Evolutionary conservation across 1,284 basidiomycete genomes (phyloP).

Genomic region (Neolentinus lepideus): DNA sequence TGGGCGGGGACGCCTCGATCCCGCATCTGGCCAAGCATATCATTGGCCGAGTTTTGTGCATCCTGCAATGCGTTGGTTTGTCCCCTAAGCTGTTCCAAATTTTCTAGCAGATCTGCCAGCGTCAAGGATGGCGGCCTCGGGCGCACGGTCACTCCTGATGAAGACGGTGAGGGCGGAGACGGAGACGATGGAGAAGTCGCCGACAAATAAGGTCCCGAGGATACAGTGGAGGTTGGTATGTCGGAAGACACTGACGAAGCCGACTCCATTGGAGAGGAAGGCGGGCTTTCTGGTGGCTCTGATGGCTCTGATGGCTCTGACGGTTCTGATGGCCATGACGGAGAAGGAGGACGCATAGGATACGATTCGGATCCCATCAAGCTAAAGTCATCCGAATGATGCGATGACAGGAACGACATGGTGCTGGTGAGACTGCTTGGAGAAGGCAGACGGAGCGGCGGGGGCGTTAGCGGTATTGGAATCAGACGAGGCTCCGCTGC

Average conservation of each 20-base stretch:
- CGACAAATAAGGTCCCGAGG: slow-evolving; percentile 13
- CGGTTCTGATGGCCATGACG: slow-evolving; percentile 3
- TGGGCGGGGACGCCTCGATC: slow-evolving; percentile 13
- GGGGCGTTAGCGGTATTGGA: slow-evolving; percentile 32
- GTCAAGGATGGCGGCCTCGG: slow-evolving; percentile 24
- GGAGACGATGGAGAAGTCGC: slow-evolving; percentile 12
- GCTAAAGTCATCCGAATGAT: slow-evolving; percentile 64
- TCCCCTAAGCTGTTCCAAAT: slow-evolving; percentile 42
- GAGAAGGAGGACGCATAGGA: slow-evolving; percentile 14
- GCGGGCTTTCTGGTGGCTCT: background rate
- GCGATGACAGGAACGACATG: slow-evolving; percentile 62
- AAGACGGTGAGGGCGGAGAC: slow-evolving; percentile 28
- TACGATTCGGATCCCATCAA: slow-evolving; percentile 32
- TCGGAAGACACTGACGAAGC: slow-evolving; percentile 14
- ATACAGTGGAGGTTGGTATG: slow-evolving; percentile 22
- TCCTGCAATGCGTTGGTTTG: slow-evolving; percentile 47
- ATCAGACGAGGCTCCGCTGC: slow-evolving; percentile 11
- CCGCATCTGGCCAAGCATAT: slow-evolving; percentile 37
- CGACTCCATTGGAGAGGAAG: background rate
- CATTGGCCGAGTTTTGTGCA: slow-evolving; percentile 49
- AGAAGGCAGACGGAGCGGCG: slow-evolving; percentile 33
- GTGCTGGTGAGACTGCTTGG: slow-evolving; percentile 43
- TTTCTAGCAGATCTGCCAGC: slow-evolving; percentile 32
- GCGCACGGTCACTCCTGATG: slow-evolving; percentile 36
- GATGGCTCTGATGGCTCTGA: slow-evolving; percentile 3